phyloP scores from a whole-genome alignment of 768 basidiomycete genomes.

The Xerocomellus chrysenteron region DNA sequence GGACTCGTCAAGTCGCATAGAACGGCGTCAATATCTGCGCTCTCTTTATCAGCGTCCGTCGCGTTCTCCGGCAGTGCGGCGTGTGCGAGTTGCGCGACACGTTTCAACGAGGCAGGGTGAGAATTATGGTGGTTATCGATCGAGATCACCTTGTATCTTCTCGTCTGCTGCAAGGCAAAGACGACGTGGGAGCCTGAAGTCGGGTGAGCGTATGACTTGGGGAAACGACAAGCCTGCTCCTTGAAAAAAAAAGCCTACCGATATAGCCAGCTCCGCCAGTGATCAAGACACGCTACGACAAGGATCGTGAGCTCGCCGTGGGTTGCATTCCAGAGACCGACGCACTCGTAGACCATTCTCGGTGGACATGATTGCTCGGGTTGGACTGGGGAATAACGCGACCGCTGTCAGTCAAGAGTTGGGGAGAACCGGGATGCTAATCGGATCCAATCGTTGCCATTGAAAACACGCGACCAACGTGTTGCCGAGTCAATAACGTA shows the following conservation, averaged over 20 bases:
- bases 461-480: constrained; percentile 14
- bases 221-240: background rate
- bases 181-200: constrained; percentile 88
- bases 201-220: constrained; percentile 9
- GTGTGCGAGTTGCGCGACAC: constrained; percentile 78
- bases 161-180: constrained; percentile 78
- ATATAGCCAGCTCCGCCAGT: constrained; percentile 91
- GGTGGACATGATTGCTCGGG: constrained; percentile 27
- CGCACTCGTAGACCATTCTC: constrained; percentile 46
- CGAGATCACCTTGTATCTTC: constrained; percentile 88
- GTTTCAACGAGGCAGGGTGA: constrained; percentile 65
- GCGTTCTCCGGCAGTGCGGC: constrained; percentile 66
- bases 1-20: constrained; percentile 73
- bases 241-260: constrained; percentile 44
- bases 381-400: background rate
- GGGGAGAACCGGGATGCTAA: background rate
- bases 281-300: constrained; percentile 58
- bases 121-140: constrained; percentile 97
- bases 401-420: background rate
- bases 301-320: constrained; percentile 9
- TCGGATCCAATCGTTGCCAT: constrained; percentile 5
- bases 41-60: constrained; percentile 66
- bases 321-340: constrained; percentile 14
- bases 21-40: constrained; percentile 68
- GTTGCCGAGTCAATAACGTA: background rate